Conservation (phyloP, 2,329 filamentous ascomycete species). For the Aspergillus quadrilineatus region DNA sequence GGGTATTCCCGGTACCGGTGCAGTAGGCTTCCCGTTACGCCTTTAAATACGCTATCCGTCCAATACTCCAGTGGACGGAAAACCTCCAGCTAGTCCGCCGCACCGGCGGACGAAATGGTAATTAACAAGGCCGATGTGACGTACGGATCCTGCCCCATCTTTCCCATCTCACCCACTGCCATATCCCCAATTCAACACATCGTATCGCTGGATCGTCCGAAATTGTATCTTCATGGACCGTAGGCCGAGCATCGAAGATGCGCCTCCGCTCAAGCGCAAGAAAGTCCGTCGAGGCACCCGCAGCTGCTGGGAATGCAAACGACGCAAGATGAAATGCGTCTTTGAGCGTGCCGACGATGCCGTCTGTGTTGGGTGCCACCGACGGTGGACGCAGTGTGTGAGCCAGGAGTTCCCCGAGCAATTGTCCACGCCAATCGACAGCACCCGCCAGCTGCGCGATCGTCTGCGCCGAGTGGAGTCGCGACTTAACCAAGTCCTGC, state of each 20-base stretch:
- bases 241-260: neutral
- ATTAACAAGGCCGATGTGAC: no score
- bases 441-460: neutral
- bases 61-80: no score
- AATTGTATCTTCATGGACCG: neutral
- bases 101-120: neutral
- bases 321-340: conserved; percentile 7
- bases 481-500: neutral
- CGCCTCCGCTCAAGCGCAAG: neutral
- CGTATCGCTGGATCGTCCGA: neutral
- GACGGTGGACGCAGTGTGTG: neutral
- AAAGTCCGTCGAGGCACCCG: conserved; percentile 9
- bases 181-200: neutral
- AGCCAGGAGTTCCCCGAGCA: conserved; percentile 4
- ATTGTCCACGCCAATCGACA: neutral
- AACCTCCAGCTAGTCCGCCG: neutral
- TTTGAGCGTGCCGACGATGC: neutral
- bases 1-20: no score
- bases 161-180: no score
- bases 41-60: no score
- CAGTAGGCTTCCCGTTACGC: no score
- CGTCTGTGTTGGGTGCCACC: conserved; percentile 1
- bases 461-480: neutral
- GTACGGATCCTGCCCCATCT: no score
- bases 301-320: conserved; percentile 13